Base-by-base conservation (phyloP, 331 rosid genomes). In the Saraca asoca region DNA sequence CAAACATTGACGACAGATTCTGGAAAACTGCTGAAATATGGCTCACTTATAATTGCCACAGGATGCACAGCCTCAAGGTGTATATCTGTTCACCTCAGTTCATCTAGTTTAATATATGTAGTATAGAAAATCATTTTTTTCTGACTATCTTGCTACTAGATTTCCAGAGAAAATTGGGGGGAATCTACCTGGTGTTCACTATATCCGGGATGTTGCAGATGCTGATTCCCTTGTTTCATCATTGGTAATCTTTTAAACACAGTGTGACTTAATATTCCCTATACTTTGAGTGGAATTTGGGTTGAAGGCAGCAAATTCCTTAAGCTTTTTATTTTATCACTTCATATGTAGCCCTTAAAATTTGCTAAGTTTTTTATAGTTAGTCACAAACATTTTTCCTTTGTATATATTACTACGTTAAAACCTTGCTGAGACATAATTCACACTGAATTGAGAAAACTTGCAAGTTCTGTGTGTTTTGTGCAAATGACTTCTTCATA, bases 81-180 rank as follows among this genome's bases (percentile, higher is more conserved):
- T 35, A 37, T 43, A 38, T 12, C 35, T 37, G 20, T 77, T 64
- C 63, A 69, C 35, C 38, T 57, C 7, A 29, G 46, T 68, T 54
- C 14, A 20, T 10, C 34, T n/a, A 51, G 18, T 74, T 35, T 6
- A 43, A 54, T n/a, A 43, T 54, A 2, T 11, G 19, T 29, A 79
- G 18, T 51, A 58, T 14, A 16, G 71, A 67, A 50, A 72, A 66
- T 48, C 63, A 6, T 61, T 61, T 62, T 55, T 64, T 71, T 63
- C 66, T 39, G 55, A 51, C 51, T 72, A 16, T 55, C 60, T 44
- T 76, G 44, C 68, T 60, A 39, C 33, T 82, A 93, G 98, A 81
- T 81, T 93, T 79, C 96, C 96, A 0, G 96, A 82, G 55, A 89
- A 85, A 77, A 87, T 84, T 74, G 98, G 98, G 56, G 95, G 98